A percentile compares a stretch with the other conserved stretches of the same genome.
Evolutionary conservation across 2,329 filamentous ascomycete genomes (phyloP).

Genomic region (Colletotrichum neosansevieriae): DNA sequence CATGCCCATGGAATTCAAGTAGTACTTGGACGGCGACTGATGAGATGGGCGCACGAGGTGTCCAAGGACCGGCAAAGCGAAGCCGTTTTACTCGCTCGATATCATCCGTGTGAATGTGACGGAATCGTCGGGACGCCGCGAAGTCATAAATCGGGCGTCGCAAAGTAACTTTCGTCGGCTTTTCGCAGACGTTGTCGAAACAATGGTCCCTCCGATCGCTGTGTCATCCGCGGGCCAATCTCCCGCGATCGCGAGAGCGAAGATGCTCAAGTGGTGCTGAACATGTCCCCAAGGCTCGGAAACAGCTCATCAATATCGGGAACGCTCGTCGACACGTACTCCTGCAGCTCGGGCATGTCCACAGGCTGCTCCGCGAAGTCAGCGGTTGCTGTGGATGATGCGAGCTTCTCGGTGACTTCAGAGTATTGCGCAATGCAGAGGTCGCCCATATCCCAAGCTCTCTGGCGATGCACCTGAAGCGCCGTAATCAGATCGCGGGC

Average conservation of each 20-base stretch:
- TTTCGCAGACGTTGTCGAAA: too few relatives aligned
- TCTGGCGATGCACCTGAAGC: constrained; percentile 53
- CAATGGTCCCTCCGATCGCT: too few relatives aligned
- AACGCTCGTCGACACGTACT: constrained; percentile 33
- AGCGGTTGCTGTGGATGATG: constrained; percentile 43
- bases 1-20: background rate
- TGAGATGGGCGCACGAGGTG: too few relatives aligned
- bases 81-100: too few relatives aligned
- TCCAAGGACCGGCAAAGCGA: too few relatives aligned
- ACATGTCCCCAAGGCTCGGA: constrained; percentile 38
- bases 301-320: constrained; percentile 38
- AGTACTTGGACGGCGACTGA: too few relatives aligned
- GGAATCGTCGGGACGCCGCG: too few relatives aligned
- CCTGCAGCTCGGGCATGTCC: constrained; percentile 34
- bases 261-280: constrained; percentile 9
- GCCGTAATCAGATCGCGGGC: constrained; percentile 56
- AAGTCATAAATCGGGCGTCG: too few relatives aligned
- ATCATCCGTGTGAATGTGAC: too few relatives aligned
- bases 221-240: too few relatives aligned
- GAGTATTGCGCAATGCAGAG: constrained; percentile 61
- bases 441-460: constrained; percentile 63
- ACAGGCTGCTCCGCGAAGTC: constrained; percentile 25
- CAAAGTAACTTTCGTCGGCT: too few relatives aligned
- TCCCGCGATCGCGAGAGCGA: too few relatives aligned
- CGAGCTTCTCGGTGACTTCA: constrained; percentile 60